phyloP scores from a whole-genome alignment of 305 asterid genomes.

The Striga hermonthica region DNA sequence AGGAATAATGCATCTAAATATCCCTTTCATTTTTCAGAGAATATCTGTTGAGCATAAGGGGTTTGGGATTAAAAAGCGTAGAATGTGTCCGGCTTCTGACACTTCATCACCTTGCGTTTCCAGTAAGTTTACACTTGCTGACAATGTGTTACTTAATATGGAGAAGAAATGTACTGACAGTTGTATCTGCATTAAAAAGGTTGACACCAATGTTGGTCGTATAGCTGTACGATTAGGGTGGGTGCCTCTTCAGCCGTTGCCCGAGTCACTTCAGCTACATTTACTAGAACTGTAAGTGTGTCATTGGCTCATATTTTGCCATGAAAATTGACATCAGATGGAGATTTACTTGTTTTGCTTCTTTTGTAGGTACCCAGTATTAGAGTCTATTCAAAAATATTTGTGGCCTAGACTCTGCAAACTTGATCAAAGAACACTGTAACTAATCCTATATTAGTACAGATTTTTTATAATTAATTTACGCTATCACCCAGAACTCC shows the following conservation, averaged over 20 bases:
- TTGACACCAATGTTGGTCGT: constrained; percentile 98
- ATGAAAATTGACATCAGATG: constrained; percentile 25
- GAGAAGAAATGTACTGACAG: constrained; percentile 33
- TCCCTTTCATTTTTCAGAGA: constrained; percentile 59
- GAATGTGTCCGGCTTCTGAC: constrained; percentile 98
- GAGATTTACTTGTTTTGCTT: constrained; percentile 34
- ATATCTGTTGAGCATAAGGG: constrained; percentile 84
- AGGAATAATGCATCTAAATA: constrained; percentile 13
- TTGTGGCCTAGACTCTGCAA: constrained; percentile 99
- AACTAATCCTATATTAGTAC: constrained; percentile 29
- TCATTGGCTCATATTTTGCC: constrained; percentile 24
- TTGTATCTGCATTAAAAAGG: constrained; percentile 51
- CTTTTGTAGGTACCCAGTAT: constrained; percentile 75
- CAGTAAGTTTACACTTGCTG: constrained; percentile 55
- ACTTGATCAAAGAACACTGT: constrained; percentile 96
- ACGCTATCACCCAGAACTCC: constrained; percentile 23
- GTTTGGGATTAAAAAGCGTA: constrained; percentile 94
- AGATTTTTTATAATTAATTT: constrained; percentile 20
- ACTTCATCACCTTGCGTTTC: constrained; percentile 97
- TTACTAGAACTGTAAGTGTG: constrained; percentile 85
- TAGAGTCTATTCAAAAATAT: constrained; percentile 93
- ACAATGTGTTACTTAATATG: constrained; percentile 19
- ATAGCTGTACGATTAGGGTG: constrained; percentile 98
- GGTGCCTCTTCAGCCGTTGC: constrained; percentile 99
- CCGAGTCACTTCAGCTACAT: constrained; percentile 95